Conservation (phyloP, 257 asterid species). For the Paulownia fortunei region DNA sequence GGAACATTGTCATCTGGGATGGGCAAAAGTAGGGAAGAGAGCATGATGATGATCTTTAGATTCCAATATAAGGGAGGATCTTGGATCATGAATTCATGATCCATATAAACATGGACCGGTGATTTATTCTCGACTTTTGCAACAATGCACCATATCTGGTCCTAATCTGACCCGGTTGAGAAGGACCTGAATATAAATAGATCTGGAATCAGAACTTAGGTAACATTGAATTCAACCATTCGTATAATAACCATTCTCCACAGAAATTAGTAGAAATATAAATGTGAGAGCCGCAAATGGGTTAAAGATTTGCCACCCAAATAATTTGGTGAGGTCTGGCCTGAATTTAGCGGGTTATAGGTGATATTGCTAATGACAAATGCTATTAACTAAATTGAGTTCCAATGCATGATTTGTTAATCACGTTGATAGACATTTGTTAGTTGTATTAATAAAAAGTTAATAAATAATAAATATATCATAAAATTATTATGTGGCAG, state of each 20-base stretch:
- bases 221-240: background rate
- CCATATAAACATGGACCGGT: background rate
- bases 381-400: background rate
- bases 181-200: background rate
- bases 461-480: too few relatives aligned
- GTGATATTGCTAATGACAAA: background rate
- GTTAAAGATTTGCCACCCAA: background rate
- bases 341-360: background rate
- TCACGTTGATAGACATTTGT: background rate
- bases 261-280: background rate
- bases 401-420: background rate
- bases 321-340: background rate
- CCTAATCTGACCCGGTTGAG: background rate
- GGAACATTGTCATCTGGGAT: background rate
- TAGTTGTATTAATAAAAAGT: too few relatives aligned
- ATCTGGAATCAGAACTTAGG: too few relatives aligned
- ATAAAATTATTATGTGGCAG: too few relatives aligned
- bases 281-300: background rate
- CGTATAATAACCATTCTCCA: background rate
- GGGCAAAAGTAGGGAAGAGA: constrained; percentile 10
- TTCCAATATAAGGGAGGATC: background rate
- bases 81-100: background rate
- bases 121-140: background rate
- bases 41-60: background rate
- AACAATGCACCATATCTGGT: background rate